Percentiles rank a stretch among this genome's conserved stretches.
Evolutionary conservation across 108 stramenopile species (phyloP).

Genomic region (Discostella pseudostelligera): DNA sequence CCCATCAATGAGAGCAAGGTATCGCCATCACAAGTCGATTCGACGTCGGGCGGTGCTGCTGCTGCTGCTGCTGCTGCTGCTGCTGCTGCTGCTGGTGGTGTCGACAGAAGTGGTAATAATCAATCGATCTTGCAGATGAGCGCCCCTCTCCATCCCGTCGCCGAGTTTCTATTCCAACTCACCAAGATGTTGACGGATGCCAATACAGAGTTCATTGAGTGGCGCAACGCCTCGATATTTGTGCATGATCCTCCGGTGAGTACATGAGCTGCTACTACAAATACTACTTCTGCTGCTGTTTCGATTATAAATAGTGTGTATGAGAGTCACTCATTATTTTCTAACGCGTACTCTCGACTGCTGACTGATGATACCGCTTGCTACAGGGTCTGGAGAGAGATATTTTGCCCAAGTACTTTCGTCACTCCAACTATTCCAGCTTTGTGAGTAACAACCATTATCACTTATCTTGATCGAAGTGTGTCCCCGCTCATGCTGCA

Average conservation of each 20-base stretch:
- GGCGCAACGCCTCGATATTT: conserved; percentile 60
- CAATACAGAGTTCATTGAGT: conserved; percentile 83
- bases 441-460: conserved; percentile 41
- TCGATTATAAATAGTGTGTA: no score
- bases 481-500: neutral
- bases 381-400: conserved; percentile 68
- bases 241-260: conserved; percentile 48
- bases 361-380: neutral
- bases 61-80: neutral
- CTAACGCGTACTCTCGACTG: no score
- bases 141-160: conserved; percentile 48
- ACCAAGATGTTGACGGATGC: conserved; percentile 91
- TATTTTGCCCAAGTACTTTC: conserved; percentile 86
- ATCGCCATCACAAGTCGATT: no score
- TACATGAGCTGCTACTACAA: no score
- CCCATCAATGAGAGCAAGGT: no score
- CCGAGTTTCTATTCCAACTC: conserved; percentile 88
- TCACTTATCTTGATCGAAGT: neutral
- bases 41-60: no score
- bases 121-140: conserved; percentile 27
- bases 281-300: no score
- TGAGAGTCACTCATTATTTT: no score
- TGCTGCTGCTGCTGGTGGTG: neutral
- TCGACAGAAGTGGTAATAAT: neutral
- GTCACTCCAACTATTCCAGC: conserved; percentile 88